These are phyloP conservation scores for Lippia alba DNA, from an alignment of 305 asterid genomes.

Conservation along the genomic window DNA sequence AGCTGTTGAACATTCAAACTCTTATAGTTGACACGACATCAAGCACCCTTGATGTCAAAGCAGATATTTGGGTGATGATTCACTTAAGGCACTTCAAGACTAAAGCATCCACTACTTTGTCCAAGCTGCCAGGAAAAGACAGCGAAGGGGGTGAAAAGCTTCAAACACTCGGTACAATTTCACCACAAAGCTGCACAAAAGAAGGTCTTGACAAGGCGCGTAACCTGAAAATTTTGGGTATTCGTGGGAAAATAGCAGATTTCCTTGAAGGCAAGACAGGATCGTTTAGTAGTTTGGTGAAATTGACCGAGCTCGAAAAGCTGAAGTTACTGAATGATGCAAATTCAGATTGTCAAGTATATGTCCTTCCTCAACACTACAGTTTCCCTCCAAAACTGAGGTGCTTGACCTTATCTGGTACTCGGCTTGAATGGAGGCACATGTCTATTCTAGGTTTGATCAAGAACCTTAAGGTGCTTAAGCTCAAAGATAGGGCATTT, in stretches of 20 bases:
- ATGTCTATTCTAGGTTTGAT: constrained; percentile 39
- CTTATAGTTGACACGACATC: constrained; percentile 37
- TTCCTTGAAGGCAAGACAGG: constrained; percentile 19
- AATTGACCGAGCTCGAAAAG: constrained; percentile 29
- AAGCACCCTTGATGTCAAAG: constrained; percentile 35
- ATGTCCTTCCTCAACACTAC: not conserved
- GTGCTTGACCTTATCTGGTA: not conserved
- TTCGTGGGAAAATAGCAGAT: constrained; percentile 38
- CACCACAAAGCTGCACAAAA: constrained; percentile 39
- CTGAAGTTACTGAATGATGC: not conserved
- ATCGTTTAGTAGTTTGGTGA: constrained; percentile 36
- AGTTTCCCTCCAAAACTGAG: not conserved
- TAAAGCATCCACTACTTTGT: constrained; percentile 31
- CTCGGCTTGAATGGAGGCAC: constrained; percentile 32
- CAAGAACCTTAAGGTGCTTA: constrained; percentile 38
- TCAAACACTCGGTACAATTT: constrained; percentile 37
- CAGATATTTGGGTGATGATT: constrained; percentile 43
- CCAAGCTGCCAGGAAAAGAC: constrained; percentile 14
- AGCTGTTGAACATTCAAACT: constrained; percentile 43
- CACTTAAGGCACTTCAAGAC: constrained; percentile 42
- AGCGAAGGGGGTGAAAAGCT: constrained; percentile 34
- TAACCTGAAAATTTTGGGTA: constrained; percentile 35
- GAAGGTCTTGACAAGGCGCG: constrained; percentile 33
- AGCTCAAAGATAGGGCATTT: constrained; percentile 42
- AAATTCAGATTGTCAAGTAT: not conserved